A percentile compares a stretch with the other conserved stretches of the same genome.
Conservation (phyloP, 2,329 filamentous ascomycete species). For the Venturia oleaginea region DNA sequence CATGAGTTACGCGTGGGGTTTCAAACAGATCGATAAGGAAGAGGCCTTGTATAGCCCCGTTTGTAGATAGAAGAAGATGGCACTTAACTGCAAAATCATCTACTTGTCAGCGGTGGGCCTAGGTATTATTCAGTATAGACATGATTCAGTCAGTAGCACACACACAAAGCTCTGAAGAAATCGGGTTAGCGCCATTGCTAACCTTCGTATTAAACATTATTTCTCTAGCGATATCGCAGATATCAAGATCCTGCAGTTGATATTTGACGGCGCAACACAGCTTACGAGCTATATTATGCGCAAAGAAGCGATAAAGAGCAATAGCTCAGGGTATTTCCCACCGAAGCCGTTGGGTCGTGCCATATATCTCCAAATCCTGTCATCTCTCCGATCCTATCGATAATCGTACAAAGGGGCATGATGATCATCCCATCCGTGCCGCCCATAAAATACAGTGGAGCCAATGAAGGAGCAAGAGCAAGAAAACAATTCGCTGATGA, state of each 20-base stretch:
- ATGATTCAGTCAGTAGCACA: background rate
- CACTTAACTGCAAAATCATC: background rate
- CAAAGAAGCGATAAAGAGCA: background rate
- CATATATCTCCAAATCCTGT: background rate
- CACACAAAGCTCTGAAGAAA: background rate
- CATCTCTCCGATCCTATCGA: background rate
- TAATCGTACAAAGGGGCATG: background rate
- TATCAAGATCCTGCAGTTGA: background rate
- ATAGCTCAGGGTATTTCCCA: slow-evolving; percentile 2
- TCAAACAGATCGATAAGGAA: background rate
- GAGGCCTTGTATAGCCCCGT: too few relatives aligned
- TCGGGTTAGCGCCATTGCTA: background rate
- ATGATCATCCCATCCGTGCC: background rate
- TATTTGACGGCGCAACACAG: background rate
- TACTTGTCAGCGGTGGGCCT: background rate
- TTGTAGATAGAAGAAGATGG: too few relatives aligned
- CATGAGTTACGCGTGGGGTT: background rate
- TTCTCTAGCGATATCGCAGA: background rate
- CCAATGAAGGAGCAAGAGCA: background rate
- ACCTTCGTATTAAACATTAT: background rate
- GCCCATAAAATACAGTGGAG: background rate
- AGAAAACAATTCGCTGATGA: background rate
- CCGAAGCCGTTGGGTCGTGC: background rate
- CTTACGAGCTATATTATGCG: background rate
- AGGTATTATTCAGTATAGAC: background rate